These are phyloP conservation scores for Rhodocollybia butyracea DNA, from an alignment of 768 basidiomycete genomes.

Conservation along the genomic window DNA sequence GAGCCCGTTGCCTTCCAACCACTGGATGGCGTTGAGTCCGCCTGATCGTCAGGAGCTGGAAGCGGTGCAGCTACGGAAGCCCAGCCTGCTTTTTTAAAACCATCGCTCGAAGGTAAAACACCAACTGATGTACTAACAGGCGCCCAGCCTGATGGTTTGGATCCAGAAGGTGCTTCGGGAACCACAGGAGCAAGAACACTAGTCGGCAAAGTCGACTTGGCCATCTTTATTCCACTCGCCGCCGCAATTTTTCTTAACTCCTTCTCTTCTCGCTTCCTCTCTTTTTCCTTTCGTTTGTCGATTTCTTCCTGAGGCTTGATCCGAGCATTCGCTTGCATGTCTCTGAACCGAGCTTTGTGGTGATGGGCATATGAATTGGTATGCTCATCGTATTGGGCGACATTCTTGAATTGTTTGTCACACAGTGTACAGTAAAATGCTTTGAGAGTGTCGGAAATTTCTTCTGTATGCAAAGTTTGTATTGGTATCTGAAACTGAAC, in stretches of 20 bases:
- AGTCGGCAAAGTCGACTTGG: constrained; percentile 32
- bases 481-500: too few species aligned
- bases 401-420: constrained; percentile 85
- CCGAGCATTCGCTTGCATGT: constrained; percentile 76
- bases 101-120: constrained; percentile 19
- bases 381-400: constrained; percentile 87
- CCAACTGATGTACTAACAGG: constrained; percentile 27
- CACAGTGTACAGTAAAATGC: constrained; percentile 82
- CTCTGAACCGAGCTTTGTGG: constrained; percentile 77
- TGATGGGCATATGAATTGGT: constrained; percentile 88
- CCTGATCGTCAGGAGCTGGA: neutral
- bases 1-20: constrained; percentile 9
- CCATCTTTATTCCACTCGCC: constrained; percentile 75
- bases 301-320: constrained; percentile 63
- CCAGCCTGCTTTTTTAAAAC: constrained; percentile 50
- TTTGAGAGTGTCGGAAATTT: constrained; percentile 64
- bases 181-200: constrained; percentile 15
- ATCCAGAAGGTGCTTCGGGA: constrained; percentile 14
- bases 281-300: constrained; percentile 80
- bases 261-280: constrained; percentile 81
- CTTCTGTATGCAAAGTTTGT: too few species aligned
- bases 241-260: constrained; percentile 81
- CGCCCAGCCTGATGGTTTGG: constrained; percentile 42
- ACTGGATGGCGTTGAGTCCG: constrained; percentile 2
- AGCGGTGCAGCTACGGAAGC: constrained; percentile 30